These are phyloP conservation scores for Daldinia loculata DNA, from an alignment of 495 filamentous ascomycete species.

Conservation along the genomic window DNA sequence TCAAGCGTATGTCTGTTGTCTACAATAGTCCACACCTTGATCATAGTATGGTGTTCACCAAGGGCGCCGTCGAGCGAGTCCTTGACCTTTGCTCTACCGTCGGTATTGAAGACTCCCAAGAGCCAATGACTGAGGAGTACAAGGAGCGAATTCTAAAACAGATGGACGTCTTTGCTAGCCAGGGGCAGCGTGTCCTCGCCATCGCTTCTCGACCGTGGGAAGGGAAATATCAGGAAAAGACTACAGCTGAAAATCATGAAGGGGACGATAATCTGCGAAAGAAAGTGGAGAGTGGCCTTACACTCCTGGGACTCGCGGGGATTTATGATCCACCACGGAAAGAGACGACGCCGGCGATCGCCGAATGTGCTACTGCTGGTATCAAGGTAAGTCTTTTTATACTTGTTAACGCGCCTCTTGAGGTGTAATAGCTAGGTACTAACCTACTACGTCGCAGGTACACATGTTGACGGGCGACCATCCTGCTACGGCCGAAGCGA, in stretches of 20 bases:
- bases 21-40: constrained; percentile 56
- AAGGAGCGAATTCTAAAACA: constrained; percentile 69
- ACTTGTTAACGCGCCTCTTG: neutral
- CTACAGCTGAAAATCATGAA: constrained; percentile 21
- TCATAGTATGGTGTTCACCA: constrained; percentile 71
- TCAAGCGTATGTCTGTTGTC: constrained; percentile 86
- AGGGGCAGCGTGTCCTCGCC: constrained; percentile 84
- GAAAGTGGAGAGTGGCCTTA: constrained; percentile 65
- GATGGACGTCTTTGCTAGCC: constrained; percentile 72
- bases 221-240: constrained; percentile 44
- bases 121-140: constrained; percentile 64
- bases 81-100: constrained; percentile 74
- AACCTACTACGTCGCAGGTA: constrained; percentile 44
- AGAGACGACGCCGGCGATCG: constrained; percentile 71
- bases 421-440: neutral
- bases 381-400: constrained; percentile 58
- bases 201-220: constrained; percentile 65
- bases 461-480: constrained; percentile 88
- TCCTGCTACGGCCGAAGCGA: constrained; percentile 75
- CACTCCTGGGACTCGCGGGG: constrained; percentile 73
- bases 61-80: constrained; percentile 83
- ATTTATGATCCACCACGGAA: constrained; percentile 79
- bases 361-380: constrained; percentile 71
- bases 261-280: constrained; percentile 49
- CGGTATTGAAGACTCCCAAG: constrained; percentile 59